Evolutionary conservation across 2,329 filamentous ascomycete species (phyloP).

Genomic region (Phialemoniopsis sp.): DNA sequence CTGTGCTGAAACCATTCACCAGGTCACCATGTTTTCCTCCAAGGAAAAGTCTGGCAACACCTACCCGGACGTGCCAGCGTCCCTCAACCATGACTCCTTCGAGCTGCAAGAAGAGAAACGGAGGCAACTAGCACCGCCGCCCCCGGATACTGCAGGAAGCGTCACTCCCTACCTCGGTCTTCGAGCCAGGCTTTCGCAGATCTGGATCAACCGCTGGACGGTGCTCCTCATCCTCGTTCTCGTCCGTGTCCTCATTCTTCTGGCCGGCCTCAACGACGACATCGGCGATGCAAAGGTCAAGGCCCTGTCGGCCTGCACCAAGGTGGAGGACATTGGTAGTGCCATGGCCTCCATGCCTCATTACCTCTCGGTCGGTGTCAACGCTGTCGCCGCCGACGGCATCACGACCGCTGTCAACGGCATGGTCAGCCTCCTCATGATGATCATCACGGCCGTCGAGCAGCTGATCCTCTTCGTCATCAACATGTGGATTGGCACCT

Average conservation of each 20-base stretch:
- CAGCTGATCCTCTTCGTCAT: constrained; percentile 88
- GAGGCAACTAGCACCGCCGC: constrained; percentile 22
- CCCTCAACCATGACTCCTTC: constrained; percentile 22
- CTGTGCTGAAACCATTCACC: background rate
- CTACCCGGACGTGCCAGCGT: constrained; percentile 22
- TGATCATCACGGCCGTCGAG: constrained; percentile 80
- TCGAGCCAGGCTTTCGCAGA: constrained; percentile 83
- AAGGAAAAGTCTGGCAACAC: constrained; percentile 16
- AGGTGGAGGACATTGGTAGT: constrained; percentile 89
- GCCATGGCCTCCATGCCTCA: constrained; percentile 98
- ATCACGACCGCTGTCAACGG: constrained; percentile 78
- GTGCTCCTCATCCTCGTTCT: constrained; percentile 83
- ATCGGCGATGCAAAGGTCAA: constrained; percentile 73
- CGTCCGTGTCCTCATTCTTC: constrained; percentile 72
- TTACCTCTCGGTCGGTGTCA: constrained; percentile 86
- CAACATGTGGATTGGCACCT: constrained; percentile 85
- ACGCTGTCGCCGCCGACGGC: constrained; percentile 74
- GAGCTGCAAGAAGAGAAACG: constrained; percentile 29
- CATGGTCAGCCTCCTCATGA: constrained; percentile 71
- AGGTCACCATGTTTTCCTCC: constrained; percentile 16
- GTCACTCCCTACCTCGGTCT: constrained; percentile 91
- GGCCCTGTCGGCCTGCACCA: constrained; percentile 84
- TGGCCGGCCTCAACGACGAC: constrained; percentile 67
- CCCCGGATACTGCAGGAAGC: constrained; percentile 57
- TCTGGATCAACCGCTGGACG: constrained; percentile 98